phyloP scores from a whole-genome alignment of 179 eudicot species.

The Patellifolia procumbens region DNA sequence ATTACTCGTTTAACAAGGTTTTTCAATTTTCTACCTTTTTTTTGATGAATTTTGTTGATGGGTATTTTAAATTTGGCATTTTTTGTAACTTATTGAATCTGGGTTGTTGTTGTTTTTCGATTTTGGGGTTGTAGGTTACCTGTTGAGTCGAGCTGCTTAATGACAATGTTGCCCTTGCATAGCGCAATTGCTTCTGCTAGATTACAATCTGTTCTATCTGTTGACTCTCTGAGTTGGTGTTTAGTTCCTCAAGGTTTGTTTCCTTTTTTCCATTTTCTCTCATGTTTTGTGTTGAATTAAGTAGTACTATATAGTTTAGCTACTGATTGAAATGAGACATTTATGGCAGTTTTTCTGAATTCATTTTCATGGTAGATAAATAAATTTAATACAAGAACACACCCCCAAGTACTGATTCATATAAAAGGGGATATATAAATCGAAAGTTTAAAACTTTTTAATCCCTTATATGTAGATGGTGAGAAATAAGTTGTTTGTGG shows the following conservation, averaged over 20 bases:
- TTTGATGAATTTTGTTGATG: not conserved
- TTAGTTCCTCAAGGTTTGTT: conserved; percentile 57
- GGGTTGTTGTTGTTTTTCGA: too few species aligned
- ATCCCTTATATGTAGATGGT: too few species aligned
- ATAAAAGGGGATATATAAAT: not conserved
- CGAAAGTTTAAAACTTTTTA: too few species aligned
- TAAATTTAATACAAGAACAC: too few species aligned
- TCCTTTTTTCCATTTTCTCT: not conserved
- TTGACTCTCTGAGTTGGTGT: conserved; percentile 57
- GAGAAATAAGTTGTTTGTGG: too few species aligned
- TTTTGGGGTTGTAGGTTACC: conserved; percentile 45
- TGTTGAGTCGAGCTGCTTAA: conserved; percentile 47
- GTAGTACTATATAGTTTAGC: not conserved
- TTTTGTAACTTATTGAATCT: conserved; percentile 4
- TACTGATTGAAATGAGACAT: not conserved
- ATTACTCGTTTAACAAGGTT: conserved; percentile 37
- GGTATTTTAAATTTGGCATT: conserved; percentile 13
- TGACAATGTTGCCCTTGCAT: conserved; percentile 59
- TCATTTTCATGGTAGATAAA: not conserved
- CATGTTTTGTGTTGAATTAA: not conserved
- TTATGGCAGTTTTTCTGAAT: not conserved
- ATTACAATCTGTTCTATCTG: conserved; percentile 48
- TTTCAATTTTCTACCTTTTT: not conserved
- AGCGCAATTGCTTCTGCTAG: conserved; percentile 66
- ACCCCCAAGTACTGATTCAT: too few species aligned